These are phyloP conservation scores for Amyloporia xantha DNA, from an alignment of 768 basidiomycete species.

Conservation along the genomic window DNA sequence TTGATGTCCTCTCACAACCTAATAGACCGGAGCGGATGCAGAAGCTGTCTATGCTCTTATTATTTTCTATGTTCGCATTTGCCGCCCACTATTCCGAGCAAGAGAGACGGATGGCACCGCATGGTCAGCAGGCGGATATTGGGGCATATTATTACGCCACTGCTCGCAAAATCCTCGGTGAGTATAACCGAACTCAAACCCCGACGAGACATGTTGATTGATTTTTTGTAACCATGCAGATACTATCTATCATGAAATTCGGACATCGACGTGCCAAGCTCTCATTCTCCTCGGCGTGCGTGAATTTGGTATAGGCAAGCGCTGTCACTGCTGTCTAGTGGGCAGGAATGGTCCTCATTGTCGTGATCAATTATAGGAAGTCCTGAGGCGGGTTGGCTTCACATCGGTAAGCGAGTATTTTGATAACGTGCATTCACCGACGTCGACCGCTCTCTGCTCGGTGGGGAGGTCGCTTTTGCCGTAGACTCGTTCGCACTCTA, in stretches of 20 bases:
- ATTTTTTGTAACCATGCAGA: constrained; percentile 10
- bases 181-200: no score
- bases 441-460: no score
- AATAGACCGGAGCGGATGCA: constrained; percentile 44
- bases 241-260: constrained; percentile 52
- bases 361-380: no score
- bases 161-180: constrained; percentile 61
- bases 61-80: constrained; percentile 77
- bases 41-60: constrained; percentile 52
- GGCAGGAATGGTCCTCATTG: no score
- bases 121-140: constrained; percentile 37
- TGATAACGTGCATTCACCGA: no score
- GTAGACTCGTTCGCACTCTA: no score
- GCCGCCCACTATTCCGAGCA: constrained; percentile 56
- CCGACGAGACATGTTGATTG: no score
- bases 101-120: background rate
- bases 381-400: constrained; percentile 85
- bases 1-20: background rate
- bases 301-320: constrained; percentile 78
- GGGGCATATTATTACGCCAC: constrained; percentile 56
- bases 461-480: no score
- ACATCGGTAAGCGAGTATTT: constrained; percentile 43
- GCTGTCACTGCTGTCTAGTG: no score
- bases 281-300: constrained; percentile 76
- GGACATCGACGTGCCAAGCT: constrained; percentile 74